Conservation (phyloP, 495 filamentous ascomycete genomes). For the Trichoderma parareesei region DNA sequence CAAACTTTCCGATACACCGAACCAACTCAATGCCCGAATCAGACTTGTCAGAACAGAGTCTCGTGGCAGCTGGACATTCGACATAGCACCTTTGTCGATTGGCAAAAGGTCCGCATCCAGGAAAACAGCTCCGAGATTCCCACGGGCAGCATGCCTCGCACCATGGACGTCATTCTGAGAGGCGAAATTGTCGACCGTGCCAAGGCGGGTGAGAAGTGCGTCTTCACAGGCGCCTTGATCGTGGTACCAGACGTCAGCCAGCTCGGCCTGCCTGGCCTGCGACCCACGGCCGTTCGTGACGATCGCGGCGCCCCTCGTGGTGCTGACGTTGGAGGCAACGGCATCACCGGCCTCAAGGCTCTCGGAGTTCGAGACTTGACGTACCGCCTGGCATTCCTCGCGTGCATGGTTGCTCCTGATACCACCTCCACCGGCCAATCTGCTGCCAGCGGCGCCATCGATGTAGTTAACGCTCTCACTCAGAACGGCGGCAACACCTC, state of each 20-base stretch:
- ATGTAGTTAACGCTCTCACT: constrained; percentile 75
- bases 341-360: constrained; percentile 82
- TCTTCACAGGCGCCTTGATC: constrained; percentile 94
- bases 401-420: constrained; percentile 95
- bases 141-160: constrained; percentile 96
- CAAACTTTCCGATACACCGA: constrained; percentile 98
- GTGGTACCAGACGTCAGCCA: constrained; percentile 97
- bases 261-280: constrained; percentile 79
- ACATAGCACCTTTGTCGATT: constrained; percentile 96
- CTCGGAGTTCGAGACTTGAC: constrained; percentile 93
- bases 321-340: constrained; percentile 69
- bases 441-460: constrained; percentile 37
- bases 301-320: constrained; percentile 62
- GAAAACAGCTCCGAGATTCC: constrained; percentile 98
- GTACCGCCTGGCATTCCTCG: constrained; percentile 93
- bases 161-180: constrained; percentile 94
- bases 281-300: constrained; percentile 79
- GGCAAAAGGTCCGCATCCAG: constrained; percentile 96
- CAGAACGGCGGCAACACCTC: constrained; percentile 44
- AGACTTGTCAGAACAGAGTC: constrained; percentile 78
- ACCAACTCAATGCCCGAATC: constrained; percentile 88
- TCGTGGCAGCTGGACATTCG: constrained; percentile 94
- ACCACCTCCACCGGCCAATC: constrained; percentile 61
- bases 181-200: constrained; percentile 96
- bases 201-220: constrained; percentile 95